Percentiles rank a stretch among this genome's conserved stretches.
Conservation (phyloP, 1,284 basidiomycete genomes). For the Veloporphyrellus conicus region DNA sequence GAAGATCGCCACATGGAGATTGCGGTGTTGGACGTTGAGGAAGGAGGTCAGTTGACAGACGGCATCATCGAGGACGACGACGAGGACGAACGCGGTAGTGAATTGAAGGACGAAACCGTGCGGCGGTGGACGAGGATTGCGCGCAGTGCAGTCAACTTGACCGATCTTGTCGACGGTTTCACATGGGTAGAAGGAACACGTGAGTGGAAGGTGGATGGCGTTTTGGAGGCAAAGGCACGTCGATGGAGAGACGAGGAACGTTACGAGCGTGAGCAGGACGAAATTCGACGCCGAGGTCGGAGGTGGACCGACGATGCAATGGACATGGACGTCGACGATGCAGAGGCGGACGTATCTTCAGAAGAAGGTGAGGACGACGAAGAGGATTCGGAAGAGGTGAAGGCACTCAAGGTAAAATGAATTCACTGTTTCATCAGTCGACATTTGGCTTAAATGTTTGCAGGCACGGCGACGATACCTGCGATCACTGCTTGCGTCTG, state of each 20-base stretch:
- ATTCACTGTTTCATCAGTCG: not conserved
- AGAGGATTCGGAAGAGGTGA: constrained; percentile 69
- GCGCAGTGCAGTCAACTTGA: constrained; percentile 68
- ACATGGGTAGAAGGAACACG: constrained; percentile 57
- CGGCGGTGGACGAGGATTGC: constrained; percentile 73
- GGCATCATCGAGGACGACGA: constrained; percentile 78
- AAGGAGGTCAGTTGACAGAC: constrained; percentile 59
- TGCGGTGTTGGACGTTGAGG: constrained; percentile 69
- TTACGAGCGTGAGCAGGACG: constrained; percentile 62
- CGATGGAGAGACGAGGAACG: constrained; percentile 68
- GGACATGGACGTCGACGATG: constrained; percentile 59
- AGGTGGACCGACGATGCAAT: constrained; percentile 65
- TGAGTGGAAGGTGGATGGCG: constrained; percentile 66
- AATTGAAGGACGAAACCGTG: constrained; percentile 27
- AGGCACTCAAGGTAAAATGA: constrained; percentile 63
- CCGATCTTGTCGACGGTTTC: constrained; percentile 74
- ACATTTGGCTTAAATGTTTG: constrained; percentile 13
- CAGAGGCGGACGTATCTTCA: constrained; percentile 34
- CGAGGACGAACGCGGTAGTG: constrained; percentile 41
- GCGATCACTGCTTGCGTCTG: constrained; percentile 51
- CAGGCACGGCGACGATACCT: constrained; percentile 68
- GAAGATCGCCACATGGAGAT: constrained; percentile 69
- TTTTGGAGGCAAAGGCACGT: constrained; percentile 64
- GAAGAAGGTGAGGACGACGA: constrained; percentile 57
- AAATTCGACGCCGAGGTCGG: constrained; percentile 54